Percentiles rank a stretch among this genome's conserved stretches.
Evolutionary conservation across 2,329 filamentous ascomycete species (phyloP).

Genomic region (Epichloe typhina): DNA sequence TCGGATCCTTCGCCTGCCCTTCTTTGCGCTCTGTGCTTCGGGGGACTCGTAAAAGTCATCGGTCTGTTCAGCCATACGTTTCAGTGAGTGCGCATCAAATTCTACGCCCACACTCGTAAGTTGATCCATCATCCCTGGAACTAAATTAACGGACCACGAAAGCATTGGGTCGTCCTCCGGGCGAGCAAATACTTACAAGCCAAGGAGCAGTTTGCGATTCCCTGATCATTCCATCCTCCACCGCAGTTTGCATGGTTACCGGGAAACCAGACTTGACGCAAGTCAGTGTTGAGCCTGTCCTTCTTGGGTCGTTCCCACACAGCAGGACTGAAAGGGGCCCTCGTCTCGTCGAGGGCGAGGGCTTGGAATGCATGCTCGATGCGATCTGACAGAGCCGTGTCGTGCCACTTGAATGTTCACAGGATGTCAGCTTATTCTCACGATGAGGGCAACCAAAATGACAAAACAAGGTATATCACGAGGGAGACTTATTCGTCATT

Average conservation of each 20-base stretch:
- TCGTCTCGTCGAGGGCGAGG: slow-evolving; percentile 43
- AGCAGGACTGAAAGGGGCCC: slow-evolving; percentile 40
- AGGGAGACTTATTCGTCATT: slow-evolving; percentile 32
- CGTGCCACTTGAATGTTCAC: slow-evolving; percentile 36
- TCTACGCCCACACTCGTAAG: slow-evolving; percentile 37
- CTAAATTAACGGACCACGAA: not conserved
- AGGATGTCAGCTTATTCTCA: slow-evolving; percentile 17
- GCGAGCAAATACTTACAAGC: slow-evolving; percentile 20
- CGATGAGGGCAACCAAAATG: too few species aligned
- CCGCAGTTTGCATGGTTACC: slow-evolving; percentile 60
- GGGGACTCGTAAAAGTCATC: slow-evolving; percentile 18
- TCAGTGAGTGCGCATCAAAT: slow-evolving; percentile 29
- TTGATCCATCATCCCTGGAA: slow-evolving; percentile 43
- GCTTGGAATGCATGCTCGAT: slow-evolving; percentile 48
- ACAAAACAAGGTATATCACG: not conserved
- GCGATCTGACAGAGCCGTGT: slow-evolving; percentile 37
- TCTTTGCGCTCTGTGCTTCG: slow-evolving; percentile 5
- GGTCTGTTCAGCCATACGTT: slow-evolving; percentile 25
- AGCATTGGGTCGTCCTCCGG: not conserved
- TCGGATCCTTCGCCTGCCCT: slow-evolving; percentile 4
- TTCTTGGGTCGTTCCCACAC: slow-evolving; percentile 35
- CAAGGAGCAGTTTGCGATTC: slow-evolving; percentile 26
- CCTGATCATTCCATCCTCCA: slow-evolving; percentile 47
- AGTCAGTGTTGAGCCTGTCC: slow-evolving; percentile 26
- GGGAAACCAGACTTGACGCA: slow-evolving; percentile 51